Conservation (phyloP, 2,329 filamentous ascomycete genomes). For the Trichoderma guizhouense region DNA sequence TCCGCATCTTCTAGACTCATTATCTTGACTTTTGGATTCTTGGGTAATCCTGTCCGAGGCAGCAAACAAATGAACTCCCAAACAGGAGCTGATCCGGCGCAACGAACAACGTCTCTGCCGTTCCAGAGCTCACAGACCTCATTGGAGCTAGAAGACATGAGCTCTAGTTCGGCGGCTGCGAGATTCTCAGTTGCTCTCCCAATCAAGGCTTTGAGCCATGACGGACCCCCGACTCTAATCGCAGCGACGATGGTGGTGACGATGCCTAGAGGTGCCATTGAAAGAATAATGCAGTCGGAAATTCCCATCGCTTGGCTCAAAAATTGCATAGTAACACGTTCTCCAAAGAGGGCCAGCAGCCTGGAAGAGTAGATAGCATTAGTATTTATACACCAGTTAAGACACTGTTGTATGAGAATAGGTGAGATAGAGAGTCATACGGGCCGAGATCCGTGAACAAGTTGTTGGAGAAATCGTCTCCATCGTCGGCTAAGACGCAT, state of each 20-base stretch:
- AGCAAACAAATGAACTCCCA: constrained; percentile 21
- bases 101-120: constrained; percentile 34
- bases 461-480: constrained; percentile 26
- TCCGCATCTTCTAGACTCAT: neutral
- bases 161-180: constrained; percentile 39
- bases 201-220: constrained; percentile 42
- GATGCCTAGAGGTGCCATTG: constrained; percentile 44
- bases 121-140: constrained; percentile 46
- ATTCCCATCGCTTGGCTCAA: constrained; percentile 41
- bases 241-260: constrained; percentile 42
- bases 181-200: constrained; percentile 43
- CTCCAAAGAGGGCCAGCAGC: constrained; percentile 37
- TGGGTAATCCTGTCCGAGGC: neutral
- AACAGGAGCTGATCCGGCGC: constrained; percentile 19
- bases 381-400: neutral
- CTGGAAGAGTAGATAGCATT: neutral
- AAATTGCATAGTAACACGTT: constrained; percentile 47
- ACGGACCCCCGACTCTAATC: constrained; percentile 43
- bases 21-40: neutral
- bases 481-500: constrained; percentile 13
- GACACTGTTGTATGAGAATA: neutral
- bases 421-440: neutral
- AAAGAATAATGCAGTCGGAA: constrained; percentile 44
- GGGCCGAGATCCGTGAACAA: constrained; percentile 21
- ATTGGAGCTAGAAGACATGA: constrained; percentile 45